These are phyloP conservation scores for Hymenoscyphus salicellus DNA, from an alignment of 2,329 filamentous ascomycete genomes.

Conservation along the genomic window DNA sequence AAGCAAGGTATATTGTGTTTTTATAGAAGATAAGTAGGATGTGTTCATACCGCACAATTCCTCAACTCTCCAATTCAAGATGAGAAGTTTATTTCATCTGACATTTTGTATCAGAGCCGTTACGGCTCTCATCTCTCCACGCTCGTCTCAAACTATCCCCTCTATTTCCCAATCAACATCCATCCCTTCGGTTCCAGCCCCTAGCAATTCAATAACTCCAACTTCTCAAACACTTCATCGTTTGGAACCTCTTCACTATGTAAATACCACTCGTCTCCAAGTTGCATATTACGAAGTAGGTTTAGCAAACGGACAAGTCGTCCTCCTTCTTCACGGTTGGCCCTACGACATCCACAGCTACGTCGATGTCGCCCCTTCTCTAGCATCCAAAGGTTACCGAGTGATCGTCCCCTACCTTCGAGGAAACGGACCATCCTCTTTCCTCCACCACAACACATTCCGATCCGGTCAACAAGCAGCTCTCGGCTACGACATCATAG, in stretches of 20 bases:
- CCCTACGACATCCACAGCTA: conserved; percentile 11
- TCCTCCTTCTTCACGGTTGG: conserved; percentile 14
- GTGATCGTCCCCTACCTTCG: conserved; percentile 13
- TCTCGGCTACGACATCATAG: too few relatives aligned
- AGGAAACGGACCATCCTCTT: neutral
- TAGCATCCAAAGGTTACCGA: conserved; percentile 6
- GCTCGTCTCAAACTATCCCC: too few relatives aligned
- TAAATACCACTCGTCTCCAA: neutral
- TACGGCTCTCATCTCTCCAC: neutral
- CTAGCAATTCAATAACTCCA: neutral
- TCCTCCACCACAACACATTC: neutral
- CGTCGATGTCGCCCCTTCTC: conserved; percentile 4
- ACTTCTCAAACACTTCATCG: neutral
- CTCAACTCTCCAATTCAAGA: neutral
- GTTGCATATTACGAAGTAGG: neutral
- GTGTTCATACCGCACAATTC: neutral
- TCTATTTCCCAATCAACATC: too few relatives aligned
- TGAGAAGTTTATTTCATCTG: neutral
- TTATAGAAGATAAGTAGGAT: neutral
- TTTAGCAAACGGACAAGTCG: conserved; percentile 3
- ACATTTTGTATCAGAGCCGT: neutral
- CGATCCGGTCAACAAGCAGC: too few relatives aligned
- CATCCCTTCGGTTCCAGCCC: neutral
- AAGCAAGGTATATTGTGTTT: neutral
- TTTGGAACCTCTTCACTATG: neutral